A percentile compares a stretch with the other conserved stretches of the same genome.
Evolutionary conservation across 1,139 yeast genomes (phyloP).

Genomic region (Saccharomyces pastorianus): DNA sequence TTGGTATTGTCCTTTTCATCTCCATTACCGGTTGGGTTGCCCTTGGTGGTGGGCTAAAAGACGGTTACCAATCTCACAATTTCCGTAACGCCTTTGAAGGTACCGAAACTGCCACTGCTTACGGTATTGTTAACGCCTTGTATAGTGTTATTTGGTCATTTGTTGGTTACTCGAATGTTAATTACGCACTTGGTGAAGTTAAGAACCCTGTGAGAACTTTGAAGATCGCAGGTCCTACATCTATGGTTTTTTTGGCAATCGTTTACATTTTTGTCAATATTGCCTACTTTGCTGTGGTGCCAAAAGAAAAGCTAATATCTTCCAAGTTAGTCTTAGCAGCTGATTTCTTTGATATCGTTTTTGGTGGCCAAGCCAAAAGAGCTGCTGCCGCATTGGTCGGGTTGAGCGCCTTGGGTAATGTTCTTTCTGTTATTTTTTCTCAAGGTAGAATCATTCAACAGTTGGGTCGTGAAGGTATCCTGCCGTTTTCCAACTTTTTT

Average conservation of each 20-base stretch:
- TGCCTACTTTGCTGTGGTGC: slow-evolving; percentile 71
- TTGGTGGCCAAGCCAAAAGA: slow-evolving; percentile 57
- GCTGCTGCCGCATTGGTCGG: slow-evolving; percentile 70
- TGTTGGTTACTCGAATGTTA: slow-evolving; percentile 67
- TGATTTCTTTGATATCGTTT: slow-evolving; percentile 62
- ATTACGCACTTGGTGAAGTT: slow-evolving; percentile 75
- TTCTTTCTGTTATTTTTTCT: slow-evolving; percentile 67
- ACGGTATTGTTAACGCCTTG: slow-evolving; percentile 68
- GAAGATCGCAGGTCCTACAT: slow-evolving; percentile 64
- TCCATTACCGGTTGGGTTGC: slow-evolving; percentile 78
- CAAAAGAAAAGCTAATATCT: slow-evolving; percentile 47
- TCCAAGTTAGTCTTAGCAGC: slow-evolving; percentile 76
- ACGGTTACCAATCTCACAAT: slow-evolving; percentile 48
- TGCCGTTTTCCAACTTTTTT: slow-evolving; percentile 58
- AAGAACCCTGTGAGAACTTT: slow-evolving; percentile 62
- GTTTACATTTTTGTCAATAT: slow-evolving; percentile 63
- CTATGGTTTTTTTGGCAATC: slow-evolving; percentile 50
- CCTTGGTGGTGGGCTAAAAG: slow-evolving; percentile 57
- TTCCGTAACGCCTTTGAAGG: slow-evolving; percentile 56
- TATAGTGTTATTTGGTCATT: slow-evolving; percentile 79
- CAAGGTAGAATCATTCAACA: slow-evolving; percentile 74
- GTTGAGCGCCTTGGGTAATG: slow-evolving; percentile 69
- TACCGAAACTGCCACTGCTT: slow-evolving; percentile 51
- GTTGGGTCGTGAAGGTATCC: slow-evolving; percentile 60
- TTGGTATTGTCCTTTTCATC: slow-evolving; percentile 58